Evolutionary conservation across 768 basidiomycete genomes (phyloP), one percentile per base, ranked within the genome.

Genomic region (Trametes maxima): DNA sequence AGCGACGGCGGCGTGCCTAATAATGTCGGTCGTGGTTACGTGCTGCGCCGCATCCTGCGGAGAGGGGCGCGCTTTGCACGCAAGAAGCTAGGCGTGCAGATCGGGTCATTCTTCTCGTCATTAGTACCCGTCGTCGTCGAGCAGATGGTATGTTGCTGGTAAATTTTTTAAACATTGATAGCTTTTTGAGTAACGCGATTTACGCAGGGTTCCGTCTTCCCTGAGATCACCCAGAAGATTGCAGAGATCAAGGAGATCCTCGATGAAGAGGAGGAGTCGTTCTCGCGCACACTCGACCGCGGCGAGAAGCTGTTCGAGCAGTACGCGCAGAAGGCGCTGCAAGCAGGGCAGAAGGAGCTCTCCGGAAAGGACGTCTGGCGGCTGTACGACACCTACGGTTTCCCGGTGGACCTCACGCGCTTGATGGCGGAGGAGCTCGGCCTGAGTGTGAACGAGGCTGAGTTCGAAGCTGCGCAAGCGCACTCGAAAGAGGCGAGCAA

Each of bases 371-470:
- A 99, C 69, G 93, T 98, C 37, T 99, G 97, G 97, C 84, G 92
- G 25, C 76, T 99, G 52, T 98, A 98, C 72, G 97, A 99, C 72
- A 98, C 97, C 1, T 99, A 92, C 71, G 97, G 97, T 52, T 99
- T 99, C 79, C 97, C 97, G 0, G 94, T 93, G 43, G 97, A 99
- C 71, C 78, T 99, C 51, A 99, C 97, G 1, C 87, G 90, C 51
- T 80, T 99, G 60, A 98, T 99, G 97, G 97, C 97, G 4, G 92
- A 95, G 73, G 97, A 99, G 71, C 78, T 93, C 28, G 89, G 88
- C 2, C 78, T 99, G 45, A 80, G 78, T 7, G 84, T 98, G 68
- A 94, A 98, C 70, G 88, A 95, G 65, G 79, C 80, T 49, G 95
- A 95, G 67, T 96, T 98, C 68, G 93, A 93, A 66, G 83, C 83